Percentiles rank a stretch among this genome's conserved stretches.
These are phyloP conservation scores for Pseudopyrenochaeta lycopersici DNA, from an alignment of 2,329 filamentous ascomycete genomes.

Conservation along the genomic window DNA sequence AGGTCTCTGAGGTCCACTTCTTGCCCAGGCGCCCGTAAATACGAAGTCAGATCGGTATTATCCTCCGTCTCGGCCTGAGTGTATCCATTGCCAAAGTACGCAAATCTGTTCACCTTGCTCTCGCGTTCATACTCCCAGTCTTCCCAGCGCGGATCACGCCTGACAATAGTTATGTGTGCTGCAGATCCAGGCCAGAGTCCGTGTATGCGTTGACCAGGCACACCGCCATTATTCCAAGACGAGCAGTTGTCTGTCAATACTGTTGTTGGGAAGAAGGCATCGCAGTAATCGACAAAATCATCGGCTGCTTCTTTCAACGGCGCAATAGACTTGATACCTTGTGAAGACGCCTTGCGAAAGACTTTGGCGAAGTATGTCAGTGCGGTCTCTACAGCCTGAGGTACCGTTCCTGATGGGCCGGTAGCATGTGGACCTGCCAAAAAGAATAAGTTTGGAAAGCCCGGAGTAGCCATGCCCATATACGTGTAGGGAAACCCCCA, in stretches of 20 bases:
- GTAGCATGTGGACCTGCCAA: constrained; percentile 60
- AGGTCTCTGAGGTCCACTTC: constrained; percentile 68
- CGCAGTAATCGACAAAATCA: constrained; percentile 69
- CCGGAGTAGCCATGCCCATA: constrained; percentile 68
- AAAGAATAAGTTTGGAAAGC: constrained; percentile 74
- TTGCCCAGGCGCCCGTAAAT: constrained; percentile 63
- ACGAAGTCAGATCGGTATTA: constrained; percentile 68
- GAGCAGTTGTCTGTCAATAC: constrained; percentile 70
- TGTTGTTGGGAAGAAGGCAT: constrained; percentile 59
- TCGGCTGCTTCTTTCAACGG: constrained; percentile 68
- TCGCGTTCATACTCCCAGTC: constrained; percentile 65
- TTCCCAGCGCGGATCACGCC: constrained; percentile 66
- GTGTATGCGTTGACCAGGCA: constrained; percentile 69
- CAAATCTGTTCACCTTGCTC: constrained; percentile 61
- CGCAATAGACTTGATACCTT: constrained; percentile 70
- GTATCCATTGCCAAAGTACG: constrained; percentile 74
- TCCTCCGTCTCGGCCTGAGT: constrained; percentile 67
- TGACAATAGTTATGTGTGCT: constrained; percentile 67
- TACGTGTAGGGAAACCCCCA: constrained; percentile 74
- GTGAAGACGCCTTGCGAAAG: constrained; percentile 70
- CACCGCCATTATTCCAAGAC: constrained; percentile 74
- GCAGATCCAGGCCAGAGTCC: constrained; percentile 76
- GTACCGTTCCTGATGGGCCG: constrained; percentile 69
- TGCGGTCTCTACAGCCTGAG: constrained; percentile 72
- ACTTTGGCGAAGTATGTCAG: constrained; percentile 72